Evolutionary conservation across 176 grass and related monocot species (phyloP), one percentile per base, ranked within the genome.

Genomic region (Zoysia japonica): DNA sequence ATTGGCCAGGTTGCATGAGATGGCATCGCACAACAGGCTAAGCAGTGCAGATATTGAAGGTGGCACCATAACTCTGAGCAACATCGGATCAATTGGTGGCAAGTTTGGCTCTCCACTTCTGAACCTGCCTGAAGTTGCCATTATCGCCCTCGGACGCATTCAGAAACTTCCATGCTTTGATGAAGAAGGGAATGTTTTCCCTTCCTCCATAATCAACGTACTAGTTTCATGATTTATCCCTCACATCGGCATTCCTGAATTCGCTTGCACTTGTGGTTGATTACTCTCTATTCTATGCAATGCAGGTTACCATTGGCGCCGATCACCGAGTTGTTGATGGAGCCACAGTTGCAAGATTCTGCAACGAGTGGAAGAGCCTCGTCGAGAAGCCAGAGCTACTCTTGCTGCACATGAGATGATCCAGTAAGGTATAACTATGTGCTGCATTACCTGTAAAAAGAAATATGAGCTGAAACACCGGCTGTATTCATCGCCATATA

Each of bases 21-120:
- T 91, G 82, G 96, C 96, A 77, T 81, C 79, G 6, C 73, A 89
- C 50, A 94, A 94, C 75, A 94, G 67, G 67, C 80, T 94, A 89
- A 87, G 42, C 83, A 71, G 59, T 20, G 82, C 87, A 50, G 90
- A 98, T 86, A 88, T 98, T 85, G 80, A 71, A 47, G 96, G 84
- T 70, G 96, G 90, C 81, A 98, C 92, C 62, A 87, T 98, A 83
- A 98, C 96, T 19, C 81, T 98, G 44, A 98, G 92, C 90, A 98
- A 98, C 83, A 98, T 98, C 47, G 96, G 96, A 3, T 76, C 96
- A 46, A 94, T 98, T 69, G 96, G 96, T 61, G 96, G 96, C 76
- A 98, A 94, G 82, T 98, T 98, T 74, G 92, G 96, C 2, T 98
- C 92, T 64, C 96, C 96, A 20, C 88, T 98, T 80, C 88, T 98